These are phyloP conservation scores for Apodospora peruviana DNA, from an alignment of 495 filamentous ascomycete genomes.

Conservation along the genomic window DNA sequence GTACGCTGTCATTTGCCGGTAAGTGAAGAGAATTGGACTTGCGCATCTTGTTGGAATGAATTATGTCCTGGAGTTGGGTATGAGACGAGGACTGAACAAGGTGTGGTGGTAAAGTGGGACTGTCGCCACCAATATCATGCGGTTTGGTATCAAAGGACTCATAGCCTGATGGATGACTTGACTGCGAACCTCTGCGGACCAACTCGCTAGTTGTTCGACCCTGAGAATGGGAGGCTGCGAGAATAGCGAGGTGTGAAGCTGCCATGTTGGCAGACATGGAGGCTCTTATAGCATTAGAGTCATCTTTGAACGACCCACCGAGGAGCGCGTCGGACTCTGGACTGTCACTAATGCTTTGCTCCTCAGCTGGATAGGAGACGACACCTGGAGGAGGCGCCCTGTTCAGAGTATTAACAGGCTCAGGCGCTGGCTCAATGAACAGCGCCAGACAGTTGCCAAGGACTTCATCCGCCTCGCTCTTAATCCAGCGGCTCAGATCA, in stretches of 20 bases:
- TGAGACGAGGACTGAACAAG: conserved; percentile 39
- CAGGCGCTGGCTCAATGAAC: conserved; percentile 19
- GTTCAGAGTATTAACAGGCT: neutral
- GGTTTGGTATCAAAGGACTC: conserved; percentile 36
- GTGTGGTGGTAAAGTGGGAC: conserved; percentile 50
- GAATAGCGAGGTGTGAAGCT: neutral
- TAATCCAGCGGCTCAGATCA: conserved; percentile 65
- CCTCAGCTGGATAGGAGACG: neutral
- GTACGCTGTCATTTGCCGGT: conserved; percentile 44
- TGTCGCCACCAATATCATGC: conserved; percentile 40
- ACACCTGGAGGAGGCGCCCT: neutral
- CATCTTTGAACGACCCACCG: conserved; percentile 20
- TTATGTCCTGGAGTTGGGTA: conserved; percentile 47
- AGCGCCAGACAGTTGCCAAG: conserved; percentile 62
- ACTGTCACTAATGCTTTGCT: neutral
- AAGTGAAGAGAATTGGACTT: conserved; percentile 49
- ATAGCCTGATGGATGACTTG: conserved; percentile 31
- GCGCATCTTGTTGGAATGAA: conserved; percentile 45
- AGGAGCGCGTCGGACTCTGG: conserved; percentile 23
- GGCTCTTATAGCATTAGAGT: conserved; percentile 4
- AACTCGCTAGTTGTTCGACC: conserved; percentile 26
- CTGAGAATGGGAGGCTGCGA: conserved; percentile 22
- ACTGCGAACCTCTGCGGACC: conserved; percentile 31
- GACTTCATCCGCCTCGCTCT: conserved; percentile 65
- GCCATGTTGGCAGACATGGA: neutral